Evolutionary conservation across 179 eudicot species (phyloP), one percentile per base, ranked within the genome.

Genomic region (Spergularia azorica): DNA sequence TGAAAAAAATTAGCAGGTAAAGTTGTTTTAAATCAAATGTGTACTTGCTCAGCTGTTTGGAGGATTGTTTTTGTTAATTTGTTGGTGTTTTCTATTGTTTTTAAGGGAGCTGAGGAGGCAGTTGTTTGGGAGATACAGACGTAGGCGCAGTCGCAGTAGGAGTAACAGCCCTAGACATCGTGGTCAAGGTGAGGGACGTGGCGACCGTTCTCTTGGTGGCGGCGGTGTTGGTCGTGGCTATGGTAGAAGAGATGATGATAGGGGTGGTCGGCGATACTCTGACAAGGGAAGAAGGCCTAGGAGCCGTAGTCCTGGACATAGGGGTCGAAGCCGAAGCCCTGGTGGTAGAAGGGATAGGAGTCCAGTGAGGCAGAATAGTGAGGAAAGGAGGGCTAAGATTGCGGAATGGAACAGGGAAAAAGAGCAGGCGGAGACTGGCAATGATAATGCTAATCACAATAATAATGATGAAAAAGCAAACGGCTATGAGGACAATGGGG

Each of bases 381-480:
- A 83, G 48, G 99, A 95, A 88, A 89, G 99, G 82, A 91, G 99
- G 85, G 99, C 99, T 16, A 93, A 81, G 84, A 95, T 95, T 77
- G 99, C 85, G 79, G 95, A 86, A 71, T 95, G 99, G 99, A 95
- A 95, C 76, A 87, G 89, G 86, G 99, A 95, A 83, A 90, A 77
- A 75, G 97, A 91, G 70, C 85, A 86, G 76, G 82, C 82, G 2
- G 90, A 80, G 15, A 43, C 85, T 66, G 90, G 66, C 48, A 83
- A 77, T 56, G 75, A 72, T 43, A 74, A 82, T 72, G 78, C 77
- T 70, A 78, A 79, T 76, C 63, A 63, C 61, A 72, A 78, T n/a
- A 67, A 16, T 69, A 75, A 78, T 68, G 85, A 86, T 57, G 74
- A 67, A 65, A 74, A 61, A 64, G 78, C 75, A 18, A 79, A 82